A percentile compares a stretch with the other conserved stretches of the same genome.
phyloP scores from a whole-genome alignment of 495 filamentous ascomycete species.

The Acidomyces sp. region DNA sequence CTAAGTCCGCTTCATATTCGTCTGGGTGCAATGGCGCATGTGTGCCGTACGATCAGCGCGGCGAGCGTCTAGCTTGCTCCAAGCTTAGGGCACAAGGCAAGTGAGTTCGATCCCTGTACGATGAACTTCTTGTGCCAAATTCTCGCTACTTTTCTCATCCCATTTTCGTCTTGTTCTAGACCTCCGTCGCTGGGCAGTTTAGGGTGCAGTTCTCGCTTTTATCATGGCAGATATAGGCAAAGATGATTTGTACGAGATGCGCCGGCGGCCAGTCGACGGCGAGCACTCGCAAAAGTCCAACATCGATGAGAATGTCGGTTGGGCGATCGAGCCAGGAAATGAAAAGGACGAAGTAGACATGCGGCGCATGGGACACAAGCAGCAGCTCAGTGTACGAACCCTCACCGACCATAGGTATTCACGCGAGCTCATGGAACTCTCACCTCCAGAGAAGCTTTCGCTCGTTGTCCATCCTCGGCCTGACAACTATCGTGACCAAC shows the following conservation, averaged over 20 bases:
- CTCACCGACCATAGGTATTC: not conserved
- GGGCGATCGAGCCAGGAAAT: not conserved
- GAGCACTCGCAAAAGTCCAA: not conserved
- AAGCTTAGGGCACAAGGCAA: no score
- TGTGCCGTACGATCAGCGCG: no score
- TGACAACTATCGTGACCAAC: not conserved
- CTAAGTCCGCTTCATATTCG: no score
- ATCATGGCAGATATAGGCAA: not conserved
- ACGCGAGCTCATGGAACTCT: not conserved
- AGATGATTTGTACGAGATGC: not conserved
- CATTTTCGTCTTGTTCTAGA: no score
- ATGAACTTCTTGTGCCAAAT: no score
- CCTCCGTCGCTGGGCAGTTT: no score
- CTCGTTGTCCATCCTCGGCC: not conserved
- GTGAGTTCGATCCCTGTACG: no score
- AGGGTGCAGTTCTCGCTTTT: not conserved
- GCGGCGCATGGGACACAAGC: not conserved
- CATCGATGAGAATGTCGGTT: not conserved
- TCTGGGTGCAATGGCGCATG: no score
- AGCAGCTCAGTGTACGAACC: not conserved
- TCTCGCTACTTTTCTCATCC: no score
- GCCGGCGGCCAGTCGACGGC: not conserved
- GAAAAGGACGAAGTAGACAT: not conserved
- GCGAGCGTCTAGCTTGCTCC: no score
- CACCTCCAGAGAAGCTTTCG: not conserved